These are phyloP conservation scores for Zelopaecilomyces penicillatus DNA, from an alignment of 2,329 filamentous ascomycete genomes.

Conservation along the genomic window DNA sequence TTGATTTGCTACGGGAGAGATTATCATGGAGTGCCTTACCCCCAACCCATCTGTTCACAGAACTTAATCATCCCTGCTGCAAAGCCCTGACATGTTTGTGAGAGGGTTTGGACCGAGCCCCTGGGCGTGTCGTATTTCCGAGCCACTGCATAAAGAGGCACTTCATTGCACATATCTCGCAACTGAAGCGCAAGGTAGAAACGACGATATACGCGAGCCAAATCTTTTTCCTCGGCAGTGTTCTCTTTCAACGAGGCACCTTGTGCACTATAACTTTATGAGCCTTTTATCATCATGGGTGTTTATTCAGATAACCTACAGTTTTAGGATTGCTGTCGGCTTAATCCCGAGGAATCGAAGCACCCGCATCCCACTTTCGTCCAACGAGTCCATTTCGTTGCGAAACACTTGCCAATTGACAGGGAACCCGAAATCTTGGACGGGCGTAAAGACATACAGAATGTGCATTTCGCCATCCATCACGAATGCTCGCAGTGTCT, in stretches of 20 bases:
- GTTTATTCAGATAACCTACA: conserved; percentile 36
- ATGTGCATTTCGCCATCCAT: conserved; percentile 77
- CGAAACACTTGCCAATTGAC: conserved; percentile 69
- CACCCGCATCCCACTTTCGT: conserved; percentile 63
- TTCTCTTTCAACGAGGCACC: conserved; percentile 57
- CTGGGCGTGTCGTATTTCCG: conserved; percentile 62
- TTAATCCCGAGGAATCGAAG: conserved; percentile 61
- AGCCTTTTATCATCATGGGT: conserved; percentile 34
- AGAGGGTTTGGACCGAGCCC: conserved; percentile 62
- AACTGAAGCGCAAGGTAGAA: conserved; percentile 71
- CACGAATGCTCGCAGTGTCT: conserved; percentile 63
- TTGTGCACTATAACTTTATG: conserved; percentile 44
- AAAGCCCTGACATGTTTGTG: conserved; percentile 70
- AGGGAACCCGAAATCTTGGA: conserved; percentile 46
- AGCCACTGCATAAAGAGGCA: conserved; percentile 61
- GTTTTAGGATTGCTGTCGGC: conserved; percentile 55
- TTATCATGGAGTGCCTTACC: conserved; percentile 28
- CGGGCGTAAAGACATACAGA: conserved; percentile 68
- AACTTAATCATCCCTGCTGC: conserved; percentile 74
- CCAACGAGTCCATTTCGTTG: conserved; percentile 59
- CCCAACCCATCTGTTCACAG: conserved; percentile 69
- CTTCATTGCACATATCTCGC: conserved; percentile 70
- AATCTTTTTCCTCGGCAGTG: conserved; percentile 51
- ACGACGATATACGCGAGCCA: conserved; percentile 57
- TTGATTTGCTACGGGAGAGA: neutral